These are phyloP conservation scores for Heimioporus sp. DNA, from an alignment of 768 basidiomycete genomes.

Conservation along the genomic window DNA sequence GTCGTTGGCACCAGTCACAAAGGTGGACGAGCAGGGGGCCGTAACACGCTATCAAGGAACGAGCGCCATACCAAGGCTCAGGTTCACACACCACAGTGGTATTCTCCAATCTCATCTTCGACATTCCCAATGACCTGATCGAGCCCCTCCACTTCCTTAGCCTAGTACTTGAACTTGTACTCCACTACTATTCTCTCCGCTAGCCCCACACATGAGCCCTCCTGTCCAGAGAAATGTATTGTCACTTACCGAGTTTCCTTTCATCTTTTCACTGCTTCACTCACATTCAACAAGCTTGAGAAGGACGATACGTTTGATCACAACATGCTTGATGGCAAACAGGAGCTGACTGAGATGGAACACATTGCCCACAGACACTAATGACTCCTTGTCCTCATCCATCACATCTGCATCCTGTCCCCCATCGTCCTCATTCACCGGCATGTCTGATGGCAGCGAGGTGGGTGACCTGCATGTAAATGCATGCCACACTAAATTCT, in stretches of 20 bases:
- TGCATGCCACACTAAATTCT: constrained; percentile 70
- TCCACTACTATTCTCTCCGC: constrained; percentile 60
- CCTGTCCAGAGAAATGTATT: not conserved
- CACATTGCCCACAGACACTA: constrained; percentile 57
- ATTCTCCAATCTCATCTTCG: constrained; percentile 97
- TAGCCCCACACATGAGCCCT: constrained; percentile 19
- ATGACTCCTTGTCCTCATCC: constrained; percentile 43
- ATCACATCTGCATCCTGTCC: constrained; percentile 49
- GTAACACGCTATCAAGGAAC: constrained; percentile 79
- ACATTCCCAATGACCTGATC: constrained; percentile 96
- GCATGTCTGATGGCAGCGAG: constrained; percentile 1
- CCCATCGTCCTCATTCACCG: constrained; percentile 5
- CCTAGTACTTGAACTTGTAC: constrained; percentile 34
- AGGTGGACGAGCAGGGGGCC: constrained; percentile 88
- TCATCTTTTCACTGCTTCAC: constrained; percentile 95
- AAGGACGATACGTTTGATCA: constrained; percentile 96
- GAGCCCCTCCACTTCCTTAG: too few species aligned
- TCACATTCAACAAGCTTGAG: constrained; percentile 94
- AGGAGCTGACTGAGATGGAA: constrained; percentile 92
- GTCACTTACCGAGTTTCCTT: constrained; percentile 63
- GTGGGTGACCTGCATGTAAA: constrained; percentile 46
- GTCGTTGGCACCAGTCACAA: constrained; percentile 14
- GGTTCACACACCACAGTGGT: constrained; percentile 81
- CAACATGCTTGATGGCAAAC: constrained; percentile 94
- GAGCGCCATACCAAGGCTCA: constrained; percentile 81